Evolutionary conservation across 2,329 filamentous ascomycete species (phyloP), one percentile per base, ranked within the genome.

Genomic region (Trichoderma gracile): DNA sequence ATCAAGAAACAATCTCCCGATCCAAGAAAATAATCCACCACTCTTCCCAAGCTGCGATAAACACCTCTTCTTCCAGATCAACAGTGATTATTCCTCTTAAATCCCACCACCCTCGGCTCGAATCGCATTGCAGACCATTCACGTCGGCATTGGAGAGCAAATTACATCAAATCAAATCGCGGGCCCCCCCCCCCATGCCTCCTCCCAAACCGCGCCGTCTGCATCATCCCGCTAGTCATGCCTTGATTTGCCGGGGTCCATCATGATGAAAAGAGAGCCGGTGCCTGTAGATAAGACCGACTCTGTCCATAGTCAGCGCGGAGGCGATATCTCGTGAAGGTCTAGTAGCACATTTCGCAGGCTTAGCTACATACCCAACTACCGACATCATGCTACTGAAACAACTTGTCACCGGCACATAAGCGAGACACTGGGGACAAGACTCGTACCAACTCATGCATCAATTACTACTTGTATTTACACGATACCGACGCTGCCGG

Each of bases 391-490:
- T 10, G 30, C 9, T 10, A 10, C 30, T 33, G 30, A 27, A 27
- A 27, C 27, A 27, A 27, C 27, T 27, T 5, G 4, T 27, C 27
- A 27, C 5, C n/a, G 23, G 12, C 5, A 17, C 46, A 5, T 5
- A 23, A 21, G 15, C 43, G 23, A 30, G 7, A 30, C 10, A 52
- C 23, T 15, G 25, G 21, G 25, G 8, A 25, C 1, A 43, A 10
- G 19, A 42, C 23, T 12, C 27, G 23, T 47, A 43, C 58, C 58
- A 61, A 52, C 58, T 61, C 58, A 61, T 61, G 58, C 40, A 61
- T 61, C 58, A 61, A 53, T 61, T 61, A 61, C 23, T 43, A 38
- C 40, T 40, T 40, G 58, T 61, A 53, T 61, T 30, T 54, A 56
- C 61, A 63, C 43, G 56, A 49, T 49, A 43, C 53, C 58, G 58